Evolutionary conservation across 164 flowering plant genomes (phyloP).

Genomic region (Macadamia tetraphylla): DNA sequence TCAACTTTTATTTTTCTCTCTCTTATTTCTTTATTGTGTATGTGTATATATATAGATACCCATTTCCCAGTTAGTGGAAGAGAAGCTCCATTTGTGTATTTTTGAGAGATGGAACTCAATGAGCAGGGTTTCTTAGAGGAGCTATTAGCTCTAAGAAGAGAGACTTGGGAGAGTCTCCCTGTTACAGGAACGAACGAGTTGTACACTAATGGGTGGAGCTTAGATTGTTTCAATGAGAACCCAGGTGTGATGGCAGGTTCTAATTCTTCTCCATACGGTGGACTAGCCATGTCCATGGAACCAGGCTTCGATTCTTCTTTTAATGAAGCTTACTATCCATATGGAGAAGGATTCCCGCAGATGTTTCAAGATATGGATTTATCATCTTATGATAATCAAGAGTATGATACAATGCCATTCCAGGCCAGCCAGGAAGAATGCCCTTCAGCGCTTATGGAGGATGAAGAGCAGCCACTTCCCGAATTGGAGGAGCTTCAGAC

Average conservation of each 20-base stretch:
- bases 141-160: conserved; percentile 44
- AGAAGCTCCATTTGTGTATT: too few species aligned
- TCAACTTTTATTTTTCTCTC: background rate
- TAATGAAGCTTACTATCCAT: conserved; percentile 23
- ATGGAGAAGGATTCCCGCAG: conserved; percentile 22
- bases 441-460: conserved; percentile 19
- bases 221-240: conserved; percentile 39
- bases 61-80: background rate
- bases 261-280: conserved; percentile 26
- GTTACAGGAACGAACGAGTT: conserved; percentile 25
- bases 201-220: conserved; percentile 34
- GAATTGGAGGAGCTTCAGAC: conserved; percentile 16
- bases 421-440: conserved; percentile 31
- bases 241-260: conserved; percentile 23
- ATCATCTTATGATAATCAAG: conserved; percentile 6
- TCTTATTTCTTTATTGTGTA: background rate
- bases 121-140: conserved; percentile 56
- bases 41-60: conserved; percentile 13
- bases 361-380: conserved; percentile 30
- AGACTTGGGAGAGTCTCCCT: conserved; percentile 31
- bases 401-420: conserved; percentile 17
- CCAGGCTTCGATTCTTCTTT: conserved; percentile 26
- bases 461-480: conserved; percentile 22
- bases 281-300: conserved; percentile 21
- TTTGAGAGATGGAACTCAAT: conserved; percentile 44